phyloP scores from a whole-genome alignment of 345 rosid genomes.

The Aquilaria malaccensis region DNA sequence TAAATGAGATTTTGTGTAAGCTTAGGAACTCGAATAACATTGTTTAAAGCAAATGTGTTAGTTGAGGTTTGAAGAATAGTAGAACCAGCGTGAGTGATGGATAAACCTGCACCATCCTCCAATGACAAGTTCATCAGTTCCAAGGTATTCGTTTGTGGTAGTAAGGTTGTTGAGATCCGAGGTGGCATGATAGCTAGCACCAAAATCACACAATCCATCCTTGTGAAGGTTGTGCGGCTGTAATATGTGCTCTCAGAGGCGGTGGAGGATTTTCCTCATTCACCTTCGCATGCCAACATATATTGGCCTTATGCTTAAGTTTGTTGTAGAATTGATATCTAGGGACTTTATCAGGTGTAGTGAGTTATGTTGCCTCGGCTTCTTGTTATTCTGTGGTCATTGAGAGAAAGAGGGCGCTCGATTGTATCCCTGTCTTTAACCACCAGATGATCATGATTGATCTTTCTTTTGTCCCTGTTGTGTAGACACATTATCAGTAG shows the following conservation, averaged over 20 bases:
- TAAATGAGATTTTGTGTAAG: constrained; percentile 3
- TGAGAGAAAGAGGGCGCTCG: too few species aligned
- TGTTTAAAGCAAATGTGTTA: not conserved
- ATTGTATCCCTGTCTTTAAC: too few species aligned
- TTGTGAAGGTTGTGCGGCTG: too few species aligned
- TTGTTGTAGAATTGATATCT: not conserved
- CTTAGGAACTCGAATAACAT: not conserved
- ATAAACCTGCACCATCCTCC: constrained; percentile 4
- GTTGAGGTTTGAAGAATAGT: not conserved
- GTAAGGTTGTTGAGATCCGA: not conserved
- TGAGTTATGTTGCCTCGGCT: not conserved
- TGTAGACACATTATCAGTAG: not conserved
- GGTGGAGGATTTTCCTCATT: not conserved
- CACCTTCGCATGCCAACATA: not conserved
- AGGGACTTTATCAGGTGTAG: not conserved
- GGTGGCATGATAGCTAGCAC: not conserved
- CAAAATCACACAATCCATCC: not conserved
- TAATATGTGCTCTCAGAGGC: too few species aligned
- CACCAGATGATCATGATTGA: too few species aligned
- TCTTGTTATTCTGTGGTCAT: not conserved
- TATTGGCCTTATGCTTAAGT: not conserved
- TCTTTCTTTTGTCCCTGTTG: too few species aligned
- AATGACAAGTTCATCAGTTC: not conserved
- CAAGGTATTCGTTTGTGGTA: not conserved
- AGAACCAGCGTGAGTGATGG: constrained; percentile 10